Conservation (phyloP, 805 yeast genomes). For the Lipomyces japonicus region DNA sequence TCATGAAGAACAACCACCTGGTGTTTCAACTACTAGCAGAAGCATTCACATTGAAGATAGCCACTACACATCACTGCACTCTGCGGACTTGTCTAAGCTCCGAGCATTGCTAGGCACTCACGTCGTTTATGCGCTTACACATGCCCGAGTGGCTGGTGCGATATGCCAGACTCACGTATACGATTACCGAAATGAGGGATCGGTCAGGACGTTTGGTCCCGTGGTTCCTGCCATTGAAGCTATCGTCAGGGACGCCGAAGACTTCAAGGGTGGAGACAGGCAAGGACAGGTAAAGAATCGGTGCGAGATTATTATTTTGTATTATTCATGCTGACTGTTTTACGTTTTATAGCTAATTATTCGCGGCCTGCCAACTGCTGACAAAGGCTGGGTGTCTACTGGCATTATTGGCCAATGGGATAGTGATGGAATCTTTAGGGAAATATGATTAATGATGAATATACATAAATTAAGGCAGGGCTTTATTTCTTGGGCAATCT, state of each 20-base stretch:
- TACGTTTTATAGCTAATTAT: slow-evolving; percentile 24
- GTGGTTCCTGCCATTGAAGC: slow-evolving; percentile 35
- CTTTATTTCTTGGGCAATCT: not conserved
- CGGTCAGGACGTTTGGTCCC: slow-evolving; percentile 32
- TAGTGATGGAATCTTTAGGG: slow-evolving; percentile 33
- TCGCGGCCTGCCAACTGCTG: slow-evolving; percentile 31
- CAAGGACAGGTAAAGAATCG: slow-evolving; percentile 27
- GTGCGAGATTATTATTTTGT: not conserved
- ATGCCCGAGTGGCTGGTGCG: slow-evolving; percentile 36
- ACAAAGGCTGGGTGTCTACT: slow-evolving; percentile 31
- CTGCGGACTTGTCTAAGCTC: slow-evolving; percentile 30
- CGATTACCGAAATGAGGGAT: slow-evolving; percentile 33
- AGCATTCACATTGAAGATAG: slow-evolving; percentile 15
- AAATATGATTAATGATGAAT: not conserved
- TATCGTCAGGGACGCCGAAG: slow-evolving; percentile 29
- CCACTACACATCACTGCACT: slow-evolving; percentile 24
- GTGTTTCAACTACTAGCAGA: not conserved
- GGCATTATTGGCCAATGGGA: slow-evolving; percentile 32
- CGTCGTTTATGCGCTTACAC: slow-evolving; percentile 36
- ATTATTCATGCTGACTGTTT: not conserved
- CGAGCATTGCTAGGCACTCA: slow-evolving; percentile 39
- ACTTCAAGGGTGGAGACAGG: slow-evolving; percentile 27
- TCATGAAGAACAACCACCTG: slow-evolving; percentile 18
- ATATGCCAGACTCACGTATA: slow-evolving; percentile 37
- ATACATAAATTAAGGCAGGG: not conserved